These are phyloP conservation scores for Hanseniaspora occidentalis DNA, from an alignment of 805 yeast species.

Conservation along the genomic window DNA sequence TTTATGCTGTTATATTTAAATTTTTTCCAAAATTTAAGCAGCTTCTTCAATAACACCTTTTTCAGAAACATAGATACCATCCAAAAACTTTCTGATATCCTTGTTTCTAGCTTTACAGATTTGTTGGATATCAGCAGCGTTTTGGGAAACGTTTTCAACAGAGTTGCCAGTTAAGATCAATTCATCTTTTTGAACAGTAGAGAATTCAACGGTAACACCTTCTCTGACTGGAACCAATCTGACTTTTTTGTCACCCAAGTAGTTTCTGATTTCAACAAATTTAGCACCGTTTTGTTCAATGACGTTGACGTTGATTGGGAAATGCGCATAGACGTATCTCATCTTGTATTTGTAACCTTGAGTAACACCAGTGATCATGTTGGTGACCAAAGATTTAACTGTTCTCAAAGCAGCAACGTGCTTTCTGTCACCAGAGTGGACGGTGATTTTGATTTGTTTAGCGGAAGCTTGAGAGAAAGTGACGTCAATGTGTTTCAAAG, in stretches of 20 bases:
- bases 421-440: slow-evolving; percentile 99
- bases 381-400: slow-evolving; percentile 71
- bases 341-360: slow-evolving; percentile 98
- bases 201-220: slow-evolving; percentile 79
- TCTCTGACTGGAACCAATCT: slow-evolving; percentile 77
- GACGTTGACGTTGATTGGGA: slow-evolving; percentile 98
- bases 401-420: slow-evolving; percentile 90
- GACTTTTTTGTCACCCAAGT: slow-evolving; percentile 98
- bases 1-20: background rate
- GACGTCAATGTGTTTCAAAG: slow-evolving; percentile 89
- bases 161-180: slow-evolving; percentile 89
- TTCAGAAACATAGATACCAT: slow-evolving; percentile 98
- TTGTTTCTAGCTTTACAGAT: slow-evolving; percentile 97
- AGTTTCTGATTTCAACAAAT: slow-evolving; percentile 94
- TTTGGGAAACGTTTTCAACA: slow-evolving; percentile 92
- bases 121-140: slow-evolving; percentile 97
- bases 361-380: slow-evolving; percentile 97
- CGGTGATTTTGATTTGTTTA: slow-evolving; percentile 73
- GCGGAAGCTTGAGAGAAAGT: slow-evolving; percentile 72
- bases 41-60: slow-evolving; percentile 79
- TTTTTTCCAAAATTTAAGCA: slow-evolving; percentile 14
- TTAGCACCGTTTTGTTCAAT: slow-evolving; percentile 63
- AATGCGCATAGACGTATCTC: slow-evolving; percentile 99
- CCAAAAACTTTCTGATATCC: slow-evolving; percentile 99
- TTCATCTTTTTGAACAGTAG: slow-evolving; percentile 88